Evolutionary conservation across 164 flowering plant species (phyloP).

Genomic region (Dillenia suffruticosa): DNA sequence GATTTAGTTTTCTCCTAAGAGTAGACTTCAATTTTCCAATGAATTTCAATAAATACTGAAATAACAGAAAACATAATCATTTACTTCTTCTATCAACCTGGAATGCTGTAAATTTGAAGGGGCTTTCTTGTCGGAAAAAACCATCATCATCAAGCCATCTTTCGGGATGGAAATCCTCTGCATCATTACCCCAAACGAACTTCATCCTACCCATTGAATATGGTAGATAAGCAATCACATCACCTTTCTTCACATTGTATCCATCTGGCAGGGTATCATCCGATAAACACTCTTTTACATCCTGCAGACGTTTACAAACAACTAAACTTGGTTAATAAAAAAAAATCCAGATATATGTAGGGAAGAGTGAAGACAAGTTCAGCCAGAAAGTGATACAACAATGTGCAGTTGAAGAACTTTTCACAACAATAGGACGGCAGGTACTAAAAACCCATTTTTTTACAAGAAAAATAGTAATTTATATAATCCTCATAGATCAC

Average conservation of each 20-base stretch:
- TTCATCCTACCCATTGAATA: constrained; percentile 92
- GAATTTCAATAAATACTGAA: too few relatives aligned
- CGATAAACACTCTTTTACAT: constrained; percentile 49
- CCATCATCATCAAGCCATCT: constrained; percentile 75
- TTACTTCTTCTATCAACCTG: constrained; percentile 32
- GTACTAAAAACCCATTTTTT: too few relatives aligned
- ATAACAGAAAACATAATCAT: too few relatives aligned
- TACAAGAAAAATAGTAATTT: too few relatives aligned
- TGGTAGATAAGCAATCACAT: constrained; percentile 52
- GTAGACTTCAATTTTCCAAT: too few relatives aligned
- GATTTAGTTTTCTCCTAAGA: neutral
- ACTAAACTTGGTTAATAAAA: neutral
- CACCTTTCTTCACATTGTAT: constrained; percentile 51
- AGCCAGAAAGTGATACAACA: too few relatives aligned
- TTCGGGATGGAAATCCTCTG: constrained; percentile 65
- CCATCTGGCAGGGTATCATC: constrained; percentile 80
- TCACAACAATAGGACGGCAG: too few relatives aligned
- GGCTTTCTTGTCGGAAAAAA: constrained; percentile 49
- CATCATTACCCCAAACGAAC: constrained; percentile 81
- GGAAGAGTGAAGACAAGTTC: neutral
- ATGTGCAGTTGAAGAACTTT: too few relatives aligned
- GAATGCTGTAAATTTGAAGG: constrained; percentile 77
- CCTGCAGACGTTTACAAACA: constrained; percentile 22
- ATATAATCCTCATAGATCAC: too few relatives aligned
- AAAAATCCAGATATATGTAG: neutral